These are phyloP conservation scores for Russula brevipes DNA, from an alignment of 768 basidiomycete genomes.

Conservation along the genomic window DNA sequence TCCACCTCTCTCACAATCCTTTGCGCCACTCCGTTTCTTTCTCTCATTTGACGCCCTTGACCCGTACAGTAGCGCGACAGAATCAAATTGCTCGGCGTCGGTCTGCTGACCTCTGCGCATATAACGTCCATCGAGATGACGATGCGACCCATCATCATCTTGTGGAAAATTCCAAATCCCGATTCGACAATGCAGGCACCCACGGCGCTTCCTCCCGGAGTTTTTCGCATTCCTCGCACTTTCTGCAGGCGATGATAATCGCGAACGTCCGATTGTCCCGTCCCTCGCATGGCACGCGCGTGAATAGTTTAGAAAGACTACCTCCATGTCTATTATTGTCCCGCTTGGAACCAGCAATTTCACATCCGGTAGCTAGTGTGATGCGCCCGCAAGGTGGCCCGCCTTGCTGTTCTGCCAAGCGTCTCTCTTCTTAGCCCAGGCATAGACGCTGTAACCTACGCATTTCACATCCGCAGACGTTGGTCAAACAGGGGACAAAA, in stretches of 20 bases:
- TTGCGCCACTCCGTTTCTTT: too few relatives aligned
- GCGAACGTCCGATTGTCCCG: too few relatives aligned
- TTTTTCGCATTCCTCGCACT: background rate
- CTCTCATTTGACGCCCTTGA: too few relatives aligned
- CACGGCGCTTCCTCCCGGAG: constrained; percentile 9
- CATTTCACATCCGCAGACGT: background rate
- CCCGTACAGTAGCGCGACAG: too few relatives aligned
- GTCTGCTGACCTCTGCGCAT: constrained; percentile 14
- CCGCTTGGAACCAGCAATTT: background rate
- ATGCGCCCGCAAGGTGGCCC: constrained; percentile 49
- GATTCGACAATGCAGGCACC: constrained; percentile 20
- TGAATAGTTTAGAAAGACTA: too few relatives aligned
- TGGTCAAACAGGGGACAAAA: background rate
- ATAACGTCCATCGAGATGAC: constrained; percentile 3
- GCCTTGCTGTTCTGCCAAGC: constrained; percentile 68
- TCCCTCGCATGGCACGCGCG: too few relatives aligned
- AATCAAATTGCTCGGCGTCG: background rate
- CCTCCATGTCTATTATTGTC: constrained; percentile 2
- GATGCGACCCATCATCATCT: constrained; percentile 9
- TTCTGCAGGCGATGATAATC: too few relatives aligned
- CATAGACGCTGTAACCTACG: constrained; percentile 69
- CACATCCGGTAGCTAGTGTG: constrained; percentile 17
- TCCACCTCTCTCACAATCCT: too few relatives aligned
- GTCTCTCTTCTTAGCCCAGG: constrained; percentile 65
- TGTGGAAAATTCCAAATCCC: constrained; percentile 19